Evolutionary conservation across 139 green algal species (phyloP).

Genomic region (Haematococcus lacustris): DNA sequence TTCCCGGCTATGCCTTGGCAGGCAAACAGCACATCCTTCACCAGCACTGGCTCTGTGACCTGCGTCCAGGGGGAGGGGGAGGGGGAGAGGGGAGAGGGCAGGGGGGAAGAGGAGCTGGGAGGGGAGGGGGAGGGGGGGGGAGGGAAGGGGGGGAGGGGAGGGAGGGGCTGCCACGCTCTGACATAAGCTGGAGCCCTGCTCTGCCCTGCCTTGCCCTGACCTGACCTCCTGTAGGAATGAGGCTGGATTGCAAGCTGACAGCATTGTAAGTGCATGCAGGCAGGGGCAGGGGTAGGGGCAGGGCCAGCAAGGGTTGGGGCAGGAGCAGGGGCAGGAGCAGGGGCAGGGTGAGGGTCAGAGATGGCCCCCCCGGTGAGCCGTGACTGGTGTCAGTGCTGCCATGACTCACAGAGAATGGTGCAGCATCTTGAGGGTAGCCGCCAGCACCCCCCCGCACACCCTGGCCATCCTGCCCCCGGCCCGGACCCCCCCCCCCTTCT

Average conservation of each 20-base stretch:
- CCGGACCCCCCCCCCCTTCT: not conserved
- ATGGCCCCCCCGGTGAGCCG: not conserved
- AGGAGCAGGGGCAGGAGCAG: too few species aligned
- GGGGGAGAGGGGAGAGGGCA: too few species aligned
- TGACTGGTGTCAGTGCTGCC: not conserved
- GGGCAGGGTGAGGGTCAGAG: too few species aligned
- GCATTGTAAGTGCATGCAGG: too few species aligned
- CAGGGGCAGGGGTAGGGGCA: too few species aligned
- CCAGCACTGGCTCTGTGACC: conserved; percentile 60
- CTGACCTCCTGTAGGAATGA: not conserved
- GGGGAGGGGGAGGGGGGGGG: not conserved
- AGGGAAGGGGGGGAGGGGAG: not conserved
- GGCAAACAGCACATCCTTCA: conserved; percentile 74
- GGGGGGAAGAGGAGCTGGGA: too few species aligned
- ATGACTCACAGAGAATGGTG: not conserved
- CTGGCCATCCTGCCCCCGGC: too few species aligned
- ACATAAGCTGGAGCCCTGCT: not conserved
- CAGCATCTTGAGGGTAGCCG: not conserved
- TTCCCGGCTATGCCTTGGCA: conserved; percentile 71
- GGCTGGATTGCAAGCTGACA: not conserved
- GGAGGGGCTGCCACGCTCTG: not conserved
- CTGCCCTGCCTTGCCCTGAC: not conserved
- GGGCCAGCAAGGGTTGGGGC: too few species aligned
- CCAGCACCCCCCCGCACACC: not conserved
- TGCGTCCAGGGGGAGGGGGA: not conserved